phyloP scores from a whole-genome alignment of 1,284 basidiomycete species.

The Exsudoporus floridanus region DNA sequence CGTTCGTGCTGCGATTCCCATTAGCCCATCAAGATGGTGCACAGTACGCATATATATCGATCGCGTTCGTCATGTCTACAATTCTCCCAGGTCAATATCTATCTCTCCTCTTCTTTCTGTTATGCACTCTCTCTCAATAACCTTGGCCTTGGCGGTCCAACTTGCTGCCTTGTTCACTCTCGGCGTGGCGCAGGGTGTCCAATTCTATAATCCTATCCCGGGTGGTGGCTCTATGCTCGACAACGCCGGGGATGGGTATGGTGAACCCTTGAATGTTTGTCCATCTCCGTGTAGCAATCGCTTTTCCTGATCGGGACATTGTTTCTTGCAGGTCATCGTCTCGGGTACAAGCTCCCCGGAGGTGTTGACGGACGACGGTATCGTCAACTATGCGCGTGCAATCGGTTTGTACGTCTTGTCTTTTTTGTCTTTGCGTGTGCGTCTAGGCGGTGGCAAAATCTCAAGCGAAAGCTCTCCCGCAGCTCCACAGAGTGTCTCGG shows the following conservation, averaged over 20 bases:
- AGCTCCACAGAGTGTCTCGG: conserved; percentile 68
- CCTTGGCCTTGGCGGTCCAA: conserved; percentile 1
- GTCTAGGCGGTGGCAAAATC: neutral
- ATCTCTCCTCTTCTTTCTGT: neutral
- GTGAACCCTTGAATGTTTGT: conserved; percentile 62
- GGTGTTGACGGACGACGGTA: conserved; percentile 55
- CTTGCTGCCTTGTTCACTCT: conserved; percentile 10
- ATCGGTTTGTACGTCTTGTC: conserved; percentile 53
- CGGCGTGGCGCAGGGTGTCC: conserved; percentile 16
- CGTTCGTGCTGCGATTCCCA: conserved; percentile 2
- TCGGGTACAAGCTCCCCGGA: conserved; percentile 53
- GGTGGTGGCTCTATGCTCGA: conserved; percentile 57
- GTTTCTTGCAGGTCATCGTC: conserved; percentile 47
- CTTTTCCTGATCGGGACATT: neutral
- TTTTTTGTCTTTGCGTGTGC: neutral
- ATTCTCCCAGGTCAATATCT: neutral
- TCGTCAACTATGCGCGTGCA: conserved; percentile 58
- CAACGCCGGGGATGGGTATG: conserved; percentile 45
- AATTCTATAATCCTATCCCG: conserved; percentile 45
- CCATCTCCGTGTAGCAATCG: neutral
- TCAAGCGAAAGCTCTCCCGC: neutral
- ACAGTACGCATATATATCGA: conserved; percentile 1
- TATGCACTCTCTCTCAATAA: conserved; percentile 14
- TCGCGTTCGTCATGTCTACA: neutral
- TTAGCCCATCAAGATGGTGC: neutral